Evolutionary conservation across 2,329 filamentous ascomycete species (phyloP), one percentile per base, ranked within the genome.

Genomic region (Torrubiella hemipterigena): DNA sequence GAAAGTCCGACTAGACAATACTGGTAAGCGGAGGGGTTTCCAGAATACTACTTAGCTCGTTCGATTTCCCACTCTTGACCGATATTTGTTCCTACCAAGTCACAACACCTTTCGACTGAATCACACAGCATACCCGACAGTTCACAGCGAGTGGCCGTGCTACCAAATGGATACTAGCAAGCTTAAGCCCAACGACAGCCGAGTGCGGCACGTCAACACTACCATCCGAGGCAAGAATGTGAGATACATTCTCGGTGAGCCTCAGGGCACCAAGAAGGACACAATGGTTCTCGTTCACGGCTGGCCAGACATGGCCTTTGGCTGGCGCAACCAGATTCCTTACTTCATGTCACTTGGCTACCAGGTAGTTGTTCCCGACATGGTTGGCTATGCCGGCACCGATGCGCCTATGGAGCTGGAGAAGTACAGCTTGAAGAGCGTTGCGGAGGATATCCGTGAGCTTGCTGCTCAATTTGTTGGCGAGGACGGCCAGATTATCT

Each of bases 281-380:
- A 73, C 68, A 12, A 56, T 73, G 32, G 54, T 75, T 36, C 58
- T 69, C 9, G 36, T 82, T 48, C 81, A 86, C 55, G 87, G 87
- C 42, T 93, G 78, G 58, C 87, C 87, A 1, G 86, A 94, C 55
- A 57, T 91, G 13, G 73, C 74, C 7, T 76, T 86, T 48, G 85
- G 81, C 49, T 96, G 89, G 89, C 78, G 87, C 38, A 79, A 83
- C 56, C 87, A 95, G 55, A 81, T 95, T 37, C 86, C 87, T 1
- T 57, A 74, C 43, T 67, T 96, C 15, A 55, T 81, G 20, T 67
- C 76, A 6, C 63, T 84, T 34, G 80, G 79, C 15, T 71, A 89
- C 41, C 73, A 81, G 34, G 84, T 94, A 33, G 73, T 96, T 16
- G 83, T 75, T 9, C 81, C 85, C 0, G 85, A 95, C 55, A 78